Conservation (phyloP, 306 rosid species). For the Acacia melanoxylon region DNA sequence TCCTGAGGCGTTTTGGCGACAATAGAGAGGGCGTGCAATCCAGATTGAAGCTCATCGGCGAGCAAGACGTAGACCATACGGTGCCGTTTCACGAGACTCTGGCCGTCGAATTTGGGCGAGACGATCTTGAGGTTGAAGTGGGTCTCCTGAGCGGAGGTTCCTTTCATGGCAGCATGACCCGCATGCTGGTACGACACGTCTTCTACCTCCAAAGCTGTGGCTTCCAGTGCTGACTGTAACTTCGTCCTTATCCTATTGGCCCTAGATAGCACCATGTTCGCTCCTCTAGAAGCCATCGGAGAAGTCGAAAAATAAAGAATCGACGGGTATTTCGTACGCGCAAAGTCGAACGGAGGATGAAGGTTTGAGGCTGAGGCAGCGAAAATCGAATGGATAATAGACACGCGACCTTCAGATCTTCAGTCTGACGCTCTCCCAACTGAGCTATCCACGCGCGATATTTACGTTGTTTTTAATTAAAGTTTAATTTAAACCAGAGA, state of each 20-base stretch:
- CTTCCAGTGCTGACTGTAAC: constrained; percentile 69
- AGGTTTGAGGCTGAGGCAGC: too few relatives aligned
- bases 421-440: too few relatives aligned
- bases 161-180: constrained; percentile 74
- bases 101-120: constrained; percentile 75
- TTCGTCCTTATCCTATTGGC: constrained; percentile 68
- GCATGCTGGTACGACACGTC: constrained; percentile 92
- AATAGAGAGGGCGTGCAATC: constrained; percentile 63
- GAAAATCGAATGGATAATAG: too few relatives aligned
- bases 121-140: constrained; percentile 82
- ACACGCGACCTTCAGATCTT: too few relatives aligned
- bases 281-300: constrained; percentile 57
- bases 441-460: too few relatives aligned
- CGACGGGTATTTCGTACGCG: too few relatives aligned
- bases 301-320: too few relatives aligned
- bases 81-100: constrained; percentile 64
- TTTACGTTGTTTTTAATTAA: too few relatives aligned
- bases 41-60: constrained; percentile 67
- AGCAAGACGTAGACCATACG: constrained; percentile 61
- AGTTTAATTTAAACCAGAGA: accelerated
- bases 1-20: constrained; percentile 63
- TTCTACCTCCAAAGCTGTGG: constrained; percentile 66
- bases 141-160: constrained; percentile 50
- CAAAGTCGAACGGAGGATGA: too few relatives aligned
- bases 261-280: constrained; percentile 46